Base-by-base conservation (phyloP, 352 stramenopile genomes). In the Globisporangium heterothallicum region DNA sequence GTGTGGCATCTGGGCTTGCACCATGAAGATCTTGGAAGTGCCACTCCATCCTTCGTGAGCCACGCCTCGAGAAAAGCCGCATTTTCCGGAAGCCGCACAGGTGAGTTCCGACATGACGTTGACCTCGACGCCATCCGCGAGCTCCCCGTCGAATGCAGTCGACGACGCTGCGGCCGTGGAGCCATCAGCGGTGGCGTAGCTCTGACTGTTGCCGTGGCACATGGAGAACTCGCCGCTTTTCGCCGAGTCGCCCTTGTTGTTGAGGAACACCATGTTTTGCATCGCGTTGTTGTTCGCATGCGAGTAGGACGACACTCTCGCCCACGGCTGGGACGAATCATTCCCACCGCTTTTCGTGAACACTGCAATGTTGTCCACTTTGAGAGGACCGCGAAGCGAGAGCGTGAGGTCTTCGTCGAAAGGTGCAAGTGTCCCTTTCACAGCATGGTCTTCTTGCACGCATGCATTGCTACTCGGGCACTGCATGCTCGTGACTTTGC, bases 191-290 rank as follows among this genome's bases (percentile, higher is more conserved):
- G 63, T 68, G 4, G 69, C 72, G 35, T 68, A 82, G 56, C 68
- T 72, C 47, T 81, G 71, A 32, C 65, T 68, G 48, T 64, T 67
- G 43, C 66, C 63, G 13, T 78, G 57, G 56, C 65, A 81, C 41
- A 59, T 67, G 29, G 72, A 60, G 29, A 74, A 77, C 26, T 67
- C 61, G 7, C 68, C 59, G 16, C 65, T 74, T 44, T 62, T 60
- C 2, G 59, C 27, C 16, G 47, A 22, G 27, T 72, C 59, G n/a
- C 68, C 68, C 19, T 68, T 68, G 63, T 79, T 82, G 57, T 79
- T 82, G 26, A 82, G 56, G 46, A 82, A 78, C 6, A 75, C 66
- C 63, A 75, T 65, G 62, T 82, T 82, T 12, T 71, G 32, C 14
- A 42, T 41, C 13, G 49, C 49, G 4, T 30, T 59, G 1, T 14